Conservation (phyloP, 192 early-diverging fungal species). For the Podila epigama region DNA sequence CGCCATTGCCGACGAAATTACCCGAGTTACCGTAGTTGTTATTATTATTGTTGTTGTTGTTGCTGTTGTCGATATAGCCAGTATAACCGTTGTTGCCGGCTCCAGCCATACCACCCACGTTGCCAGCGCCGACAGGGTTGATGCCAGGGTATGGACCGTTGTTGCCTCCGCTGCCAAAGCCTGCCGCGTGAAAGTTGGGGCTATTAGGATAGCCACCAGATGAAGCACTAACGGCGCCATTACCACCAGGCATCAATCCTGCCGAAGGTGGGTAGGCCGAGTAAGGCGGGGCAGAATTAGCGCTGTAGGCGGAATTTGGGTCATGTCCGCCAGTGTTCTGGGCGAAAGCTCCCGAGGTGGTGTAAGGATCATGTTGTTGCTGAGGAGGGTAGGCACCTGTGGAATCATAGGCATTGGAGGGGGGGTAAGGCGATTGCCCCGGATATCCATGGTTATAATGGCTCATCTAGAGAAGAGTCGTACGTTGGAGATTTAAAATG, state of each 20-base stretch:
- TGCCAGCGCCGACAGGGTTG: slow-evolving; percentile 5
- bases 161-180: neutral
- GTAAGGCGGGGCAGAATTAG: slow-evolving; percentile 9
- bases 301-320: slow-evolving; percentile 6
- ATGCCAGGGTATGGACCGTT: slow-evolving; percentile 6
- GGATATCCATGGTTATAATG: slow-evolving; percentile 17
- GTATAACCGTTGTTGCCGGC: neutral
- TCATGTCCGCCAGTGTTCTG: slow-evolving; percentile 7
- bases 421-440: neutral
- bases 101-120: slow-evolving; percentile 1
- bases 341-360: neutral
- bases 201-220: slow-evolving; percentile 7
- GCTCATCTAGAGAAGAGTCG: slow-evolving; percentile 11
- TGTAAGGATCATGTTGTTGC: slow-evolving; percentile 7
- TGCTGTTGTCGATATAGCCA: neutral
- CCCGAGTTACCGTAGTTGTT: neutral
- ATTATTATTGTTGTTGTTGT: neutral
- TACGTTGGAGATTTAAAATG: neutral
- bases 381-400: slow-evolving; percentile 10
- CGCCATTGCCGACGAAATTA: slow-evolving; percentile 1
- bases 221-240: neutral
- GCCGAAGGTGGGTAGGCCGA: slow-evolving; percentile 9
- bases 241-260: neutral
- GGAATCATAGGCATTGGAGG: slow-evolving; percentile 1
- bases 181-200: neutral